A percentile compares a stretch with the other conserved stretches of the same genome.
Conservation (phyloP, 2,329 filamentous ascomycete species). For the Emericellopsis cladophorae region DNA sequence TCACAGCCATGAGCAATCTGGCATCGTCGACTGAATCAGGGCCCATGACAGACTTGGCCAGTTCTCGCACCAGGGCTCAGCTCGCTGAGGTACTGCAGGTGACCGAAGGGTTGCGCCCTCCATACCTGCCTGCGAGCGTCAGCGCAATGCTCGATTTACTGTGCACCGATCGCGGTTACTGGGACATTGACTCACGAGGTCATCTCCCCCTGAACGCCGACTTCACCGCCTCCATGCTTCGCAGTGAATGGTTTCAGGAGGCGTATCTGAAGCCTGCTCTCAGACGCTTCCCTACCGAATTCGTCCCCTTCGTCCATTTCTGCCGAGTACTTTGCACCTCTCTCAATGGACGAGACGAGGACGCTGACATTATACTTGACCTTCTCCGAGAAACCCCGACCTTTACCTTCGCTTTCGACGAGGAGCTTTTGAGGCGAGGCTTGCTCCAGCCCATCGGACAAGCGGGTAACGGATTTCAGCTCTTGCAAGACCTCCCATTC, state of each 20-base stretch:
- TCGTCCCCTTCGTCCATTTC: slow-evolving; percentile 62
- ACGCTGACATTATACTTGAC: slow-evolving; percentile 42
- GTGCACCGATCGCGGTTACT: slow-evolving; percentile 37
- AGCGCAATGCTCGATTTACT: slow-evolving; percentile 45
- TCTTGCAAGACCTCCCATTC: slow-evolving; percentile 51
- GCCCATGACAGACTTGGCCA: slow-evolving; percentile 40
- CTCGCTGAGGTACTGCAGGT: slow-evolving; percentile 61
- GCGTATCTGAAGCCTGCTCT: slow-evolving; percentile 55
- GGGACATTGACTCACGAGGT: slow-evolving; percentile 31
- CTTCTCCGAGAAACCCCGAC: slow-evolving; percentile 57
- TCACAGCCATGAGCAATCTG: slow-evolving; percentile 34
- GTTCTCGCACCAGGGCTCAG: slow-evolving; percentile 47
- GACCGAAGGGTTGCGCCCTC: slow-evolving; percentile 37
- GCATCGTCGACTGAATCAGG: slow-evolving; percentile 31
- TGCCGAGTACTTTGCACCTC: slow-evolving; percentile 47
- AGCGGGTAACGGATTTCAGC: slow-evolving; percentile 51
- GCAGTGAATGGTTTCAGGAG: slow-evolving; percentile 34
- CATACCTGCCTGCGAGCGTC: too few relatives aligned
- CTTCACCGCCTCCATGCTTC: slow-evolving; percentile 18
- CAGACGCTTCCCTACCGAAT: slow-evolving; percentile 76
- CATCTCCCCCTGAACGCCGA: slow-evolving; percentile 18
- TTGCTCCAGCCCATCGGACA: too few relatives aligned
- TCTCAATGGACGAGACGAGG: slow-evolving; percentile 15
- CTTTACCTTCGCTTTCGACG: slow-evolving; percentile 49
- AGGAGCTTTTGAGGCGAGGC: too few relatives aligned